phyloP scores from a whole-genome alignment of 2,329 filamentous ascomycete genomes.

The Monosporascus sp. region DNA sequence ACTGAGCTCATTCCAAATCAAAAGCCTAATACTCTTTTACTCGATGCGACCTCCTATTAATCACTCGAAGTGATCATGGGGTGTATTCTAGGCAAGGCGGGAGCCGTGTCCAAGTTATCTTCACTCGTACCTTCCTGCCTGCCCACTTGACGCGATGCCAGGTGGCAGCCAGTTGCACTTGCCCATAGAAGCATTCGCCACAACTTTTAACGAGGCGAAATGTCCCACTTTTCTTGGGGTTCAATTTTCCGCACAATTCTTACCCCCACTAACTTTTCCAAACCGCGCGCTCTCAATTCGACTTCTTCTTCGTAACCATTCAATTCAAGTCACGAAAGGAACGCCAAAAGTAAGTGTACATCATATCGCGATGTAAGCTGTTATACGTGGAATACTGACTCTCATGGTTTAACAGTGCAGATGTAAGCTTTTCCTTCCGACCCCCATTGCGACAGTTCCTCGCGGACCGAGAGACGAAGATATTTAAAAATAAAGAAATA shows the following conservation, averaged over 20 bases:
- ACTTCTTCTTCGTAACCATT: constrained; percentile 36
- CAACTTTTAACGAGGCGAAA: neutral
- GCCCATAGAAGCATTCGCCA: neutral
- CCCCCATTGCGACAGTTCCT: constrained; percentile 15
- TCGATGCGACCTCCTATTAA: too few species aligned
- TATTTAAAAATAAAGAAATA: too few species aligned
- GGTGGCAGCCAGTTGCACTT: too few species aligned
- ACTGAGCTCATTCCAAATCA: too few species aligned
- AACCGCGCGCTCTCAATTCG: constrained; percentile 31
- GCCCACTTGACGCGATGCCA: too few species aligned
- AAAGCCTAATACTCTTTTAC: too few species aligned
- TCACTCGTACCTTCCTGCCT: too few species aligned
- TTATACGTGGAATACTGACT: constrained; percentile 40
- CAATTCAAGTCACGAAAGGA: constrained; percentile 41
- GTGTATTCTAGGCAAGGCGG: too few species aligned
- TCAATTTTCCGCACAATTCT: neutral
- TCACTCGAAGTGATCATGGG: too few species aligned
- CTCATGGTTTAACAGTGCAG: constrained; percentile 61
- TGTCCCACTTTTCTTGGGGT: neutral
- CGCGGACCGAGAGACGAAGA: constrained; percentile 16
- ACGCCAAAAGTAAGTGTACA: constrained; percentile 53
- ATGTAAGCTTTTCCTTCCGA: constrained; percentile 59
- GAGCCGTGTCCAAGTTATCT: too few species aligned
- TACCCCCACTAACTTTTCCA: constrained; percentile 31
- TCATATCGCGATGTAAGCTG: constrained; percentile 1